Evolutionary conservation across 352 stramenopile species (phyloP).

Genomic region (Globisporangium alternatum): DNA sequence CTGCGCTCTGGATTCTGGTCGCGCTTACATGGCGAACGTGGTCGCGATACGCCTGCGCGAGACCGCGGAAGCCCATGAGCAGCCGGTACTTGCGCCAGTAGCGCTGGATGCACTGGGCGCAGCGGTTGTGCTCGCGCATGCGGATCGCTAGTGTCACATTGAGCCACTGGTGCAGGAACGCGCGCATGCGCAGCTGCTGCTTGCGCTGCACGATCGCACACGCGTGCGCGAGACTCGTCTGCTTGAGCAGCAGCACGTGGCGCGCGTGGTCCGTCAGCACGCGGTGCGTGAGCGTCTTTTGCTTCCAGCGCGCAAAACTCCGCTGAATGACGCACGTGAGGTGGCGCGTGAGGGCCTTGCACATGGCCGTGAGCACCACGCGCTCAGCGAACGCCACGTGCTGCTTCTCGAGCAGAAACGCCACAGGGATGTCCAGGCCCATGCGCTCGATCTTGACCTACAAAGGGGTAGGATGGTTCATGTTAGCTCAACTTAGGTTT

Average conservation of each 20-base stretch:
- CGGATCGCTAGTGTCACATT: constrained; percentile 14
- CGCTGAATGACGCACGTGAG: constrained; percentile 9
- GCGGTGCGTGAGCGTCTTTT: constrained; percentile 16
- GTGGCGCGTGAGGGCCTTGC: constrained; percentile 12
- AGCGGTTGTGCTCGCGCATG: constrained; percentile 19
- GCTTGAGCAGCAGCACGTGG: constrained; percentile 17
- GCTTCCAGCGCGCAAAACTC: constrained; percentile 19
- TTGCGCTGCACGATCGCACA: constrained; percentile 37
- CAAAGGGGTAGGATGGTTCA: neutral
- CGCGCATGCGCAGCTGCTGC: constrained; percentile 14
- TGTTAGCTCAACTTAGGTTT: neutral
- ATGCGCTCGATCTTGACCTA: constrained; percentile 15
- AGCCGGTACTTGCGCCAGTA: constrained; percentile 26
- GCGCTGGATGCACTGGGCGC: constrained; percentile 22
- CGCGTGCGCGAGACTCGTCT: constrained; percentile 30
- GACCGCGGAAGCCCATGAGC: constrained; percentile 16
- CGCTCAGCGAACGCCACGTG: constrained; percentile 25
- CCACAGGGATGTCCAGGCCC: constrained; percentile 18
- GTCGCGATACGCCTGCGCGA: constrained; percentile 22
- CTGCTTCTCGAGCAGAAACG: constrained; percentile 22
- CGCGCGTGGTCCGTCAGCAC: constrained; percentile 25
- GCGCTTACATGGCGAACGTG: constrained; percentile 23
- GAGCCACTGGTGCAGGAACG: constrained; percentile 16
- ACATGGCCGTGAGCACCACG: constrained; percentile 20
- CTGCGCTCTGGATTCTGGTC: constrained; percentile 21